Base-by-base conservation (phyloP, 2,329 filamentous ascomycete species). In the Fusarium denticulatum region DNA sequence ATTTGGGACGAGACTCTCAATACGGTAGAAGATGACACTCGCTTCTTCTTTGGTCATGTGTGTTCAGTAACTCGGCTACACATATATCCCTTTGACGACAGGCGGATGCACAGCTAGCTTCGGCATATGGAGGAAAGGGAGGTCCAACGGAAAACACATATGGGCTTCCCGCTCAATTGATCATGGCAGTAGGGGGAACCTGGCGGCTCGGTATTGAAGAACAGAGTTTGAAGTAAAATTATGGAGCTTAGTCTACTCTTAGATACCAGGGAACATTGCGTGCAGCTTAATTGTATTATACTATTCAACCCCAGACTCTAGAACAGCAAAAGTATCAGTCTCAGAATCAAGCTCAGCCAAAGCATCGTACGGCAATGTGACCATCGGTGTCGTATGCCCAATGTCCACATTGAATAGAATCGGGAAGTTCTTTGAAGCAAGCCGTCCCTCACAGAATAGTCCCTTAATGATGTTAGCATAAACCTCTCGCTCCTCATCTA, bases 361-460 rank as follows among this genome's bases (percentile, higher is more conserved):
- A 3, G 80, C 79, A 73, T 83, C 83, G 46, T 76, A 81, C 0
- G 83, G 84, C 32, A 86, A 64, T 0, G 85, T 86, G 10, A 86
- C 77, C 72, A 85, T 79, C 0, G 85, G 84, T 14, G 76, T 77
- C 0, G 84, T 85, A 69, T 86, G 84, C 2, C 85, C 84, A 49
- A 86, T 76, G 47, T 86, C 85, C 1, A 86, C 81, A 30, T 81
- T 80, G 14, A 83, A 82, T 58, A 86, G 37, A 15, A 86, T 83
- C 0, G 84, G 84, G 59, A 85, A 85, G 50, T 71, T 75, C 22
- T 67, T 78, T 5, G 75, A 72, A 0, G 76, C 81, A 46, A 82
- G 24, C 1, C 72, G 73, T 1, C 81, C 80, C n/a, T 83, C 80
- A 15, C 82, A 82, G n/a, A 85, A 59, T 2, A 82, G 61, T 10